A percentile compares a stretch with the other conserved stretches of the same genome.
These are phyloP conservation scores for Hypoxylon sp. DNA, from an alignment of 2,329 filamentous ascomycete genomes.

Conservation along the genomic window DNA sequence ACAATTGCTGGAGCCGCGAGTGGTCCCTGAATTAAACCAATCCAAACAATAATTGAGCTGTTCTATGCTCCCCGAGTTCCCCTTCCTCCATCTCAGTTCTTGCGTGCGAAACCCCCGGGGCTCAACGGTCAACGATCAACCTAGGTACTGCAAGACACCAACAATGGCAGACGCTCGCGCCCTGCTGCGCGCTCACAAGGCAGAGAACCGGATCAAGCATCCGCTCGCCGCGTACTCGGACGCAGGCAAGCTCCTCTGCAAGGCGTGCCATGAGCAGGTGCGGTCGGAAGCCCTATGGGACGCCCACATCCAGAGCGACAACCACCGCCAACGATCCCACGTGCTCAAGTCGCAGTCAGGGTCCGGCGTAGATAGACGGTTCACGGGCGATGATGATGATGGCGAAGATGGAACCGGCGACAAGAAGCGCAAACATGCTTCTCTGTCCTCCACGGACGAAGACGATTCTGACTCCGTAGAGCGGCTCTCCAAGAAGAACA, in stretches of 20 bases:
- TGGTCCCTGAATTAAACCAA: slow-evolving; percentile 14
- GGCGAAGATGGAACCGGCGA: slow-evolving; percentile 35
- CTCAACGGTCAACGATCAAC: not conserved
- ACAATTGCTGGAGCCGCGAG: slow-evolving; percentile 2
- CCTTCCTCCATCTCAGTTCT: not conserved
- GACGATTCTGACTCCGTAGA: slow-evolving; percentile 36
- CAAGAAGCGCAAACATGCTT: slow-evolving; percentile 48
- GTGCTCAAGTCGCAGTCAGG: slow-evolving; percentile 39
- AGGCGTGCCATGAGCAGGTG: slow-evolving; percentile 72
- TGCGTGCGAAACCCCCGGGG: too few relatives aligned
- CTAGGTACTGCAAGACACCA: not conserved
- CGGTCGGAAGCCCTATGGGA: slow-evolving; percentile 78
- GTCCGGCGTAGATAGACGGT: too few relatives aligned
- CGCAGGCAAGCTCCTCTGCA: slow-evolving; percentile 75
- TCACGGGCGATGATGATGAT: slow-evolving; percentile 37
- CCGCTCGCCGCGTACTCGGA: slow-evolving; percentile 76
- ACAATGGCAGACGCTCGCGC: slow-evolving; percentile 69
- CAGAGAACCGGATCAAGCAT: slow-evolving; percentile 78
- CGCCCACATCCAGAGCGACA: slow-evolving; percentile 65
- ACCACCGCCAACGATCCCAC: slow-evolving; percentile 57
- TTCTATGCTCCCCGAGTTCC: not conserved
- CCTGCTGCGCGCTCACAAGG: slow-evolving; percentile 81
- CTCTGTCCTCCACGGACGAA: slow-evolving; percentile 49
- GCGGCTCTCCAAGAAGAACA: slow-evolving; percentile 60
- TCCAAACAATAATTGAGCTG: slow-evolving; percentile 8